phyloP scores from a whole-genome alignment of 169 alveolate genomes.

The Eimeria falciformis region DNA sequence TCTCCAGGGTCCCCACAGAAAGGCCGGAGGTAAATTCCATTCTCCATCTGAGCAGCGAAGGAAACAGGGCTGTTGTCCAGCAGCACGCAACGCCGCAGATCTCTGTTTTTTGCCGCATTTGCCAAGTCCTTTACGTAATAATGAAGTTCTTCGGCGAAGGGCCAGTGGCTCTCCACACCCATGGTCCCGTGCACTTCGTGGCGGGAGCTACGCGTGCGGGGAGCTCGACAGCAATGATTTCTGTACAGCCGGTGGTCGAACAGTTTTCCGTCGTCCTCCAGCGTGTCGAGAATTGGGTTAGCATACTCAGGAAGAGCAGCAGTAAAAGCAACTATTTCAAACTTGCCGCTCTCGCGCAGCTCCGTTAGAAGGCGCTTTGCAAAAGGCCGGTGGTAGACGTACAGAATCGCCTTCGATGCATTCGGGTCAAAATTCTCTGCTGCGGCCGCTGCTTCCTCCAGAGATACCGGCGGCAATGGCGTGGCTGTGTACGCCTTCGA shows the following conservation, averaged over 20 bases:
- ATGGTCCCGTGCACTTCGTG: neutral
- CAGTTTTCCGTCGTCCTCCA: neutral
- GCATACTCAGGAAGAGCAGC: slow-evolving; percentile 69
- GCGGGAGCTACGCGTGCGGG: neutral
- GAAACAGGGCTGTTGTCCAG: slow-evolving; percentile 59
- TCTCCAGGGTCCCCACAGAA: slow-evolving; percentile 60
- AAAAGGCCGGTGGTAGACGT: slow-evolving; percentile 60
- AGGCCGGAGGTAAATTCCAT: slow-evolving; percentile 41
- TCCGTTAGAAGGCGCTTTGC: neutral
- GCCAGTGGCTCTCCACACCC: slow-evolving; percentile 3
- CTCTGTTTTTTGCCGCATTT: neutral
- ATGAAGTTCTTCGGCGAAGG: neutral
- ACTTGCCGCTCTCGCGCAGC: neutral
- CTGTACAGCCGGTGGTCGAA: slow-evolving; percentile 39
- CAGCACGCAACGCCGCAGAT: slow-evolving; percentile 49
- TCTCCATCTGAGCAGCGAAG: slow-evolving; percentile 47
- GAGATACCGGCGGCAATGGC: neutral
- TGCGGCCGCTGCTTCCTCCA: slow-evolving; percentile 11
- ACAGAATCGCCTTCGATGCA: neutral
- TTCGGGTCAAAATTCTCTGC: neutral
- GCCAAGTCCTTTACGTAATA: slow-evolving; percentile 60
- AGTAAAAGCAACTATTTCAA: slow-evolving; percentile 47
- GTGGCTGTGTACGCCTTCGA: neutral
- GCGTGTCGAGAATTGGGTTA: slow-evolving; percentile 41
- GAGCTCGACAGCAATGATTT: slow-evolving; percentile 58